Percentiles rank a stretch among this genome's conserved stretches.
These are phyloP conservation scores for Beauveria medogensis DNA, from an alignment of 2,329 filamentous ascomycete genomes.

Conservation along the genomic window DNA sequence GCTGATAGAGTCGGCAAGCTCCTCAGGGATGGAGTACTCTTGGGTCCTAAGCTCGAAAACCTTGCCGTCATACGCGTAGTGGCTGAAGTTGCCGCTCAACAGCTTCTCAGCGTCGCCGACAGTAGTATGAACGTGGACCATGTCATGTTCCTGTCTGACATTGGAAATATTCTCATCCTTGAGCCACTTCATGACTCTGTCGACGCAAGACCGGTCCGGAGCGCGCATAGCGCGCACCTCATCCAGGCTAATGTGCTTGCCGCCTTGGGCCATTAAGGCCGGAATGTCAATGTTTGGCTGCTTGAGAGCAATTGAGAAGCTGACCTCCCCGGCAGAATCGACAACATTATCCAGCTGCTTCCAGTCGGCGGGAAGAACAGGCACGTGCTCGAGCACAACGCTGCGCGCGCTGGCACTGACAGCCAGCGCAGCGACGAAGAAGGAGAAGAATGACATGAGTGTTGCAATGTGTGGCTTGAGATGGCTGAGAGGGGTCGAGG, in stretches of 20 bases:
- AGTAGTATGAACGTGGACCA: slow-evolving; percentile 26
- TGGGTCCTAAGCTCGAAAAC: slow-evolving; percentile 24
- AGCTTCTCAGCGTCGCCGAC: slow-evolving; percentile 23
- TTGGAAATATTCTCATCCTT: slow-evolving; percentile 20
- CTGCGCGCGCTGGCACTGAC: slow-evolving; percentile 8
- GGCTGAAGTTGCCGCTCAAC: slow-evolving; percentile 21
- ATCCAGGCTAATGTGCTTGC: neutral
- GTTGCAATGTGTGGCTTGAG: neutral
- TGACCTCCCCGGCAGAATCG: neutral
- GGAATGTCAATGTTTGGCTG: neutral
- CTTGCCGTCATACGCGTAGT: slow-evolving; percentile 25
- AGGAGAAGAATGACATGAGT: neutral
- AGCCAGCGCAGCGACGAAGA: slow-evolving; percentile 2
- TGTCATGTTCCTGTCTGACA: slow-evolving; percentile 19
- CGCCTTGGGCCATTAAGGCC: neutral
- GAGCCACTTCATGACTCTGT: slow-evolving; percentile 28
- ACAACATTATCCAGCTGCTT: slow-evolving; percentile 1
- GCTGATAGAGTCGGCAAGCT: slow-evolving; percentile 23
- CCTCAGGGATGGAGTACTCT: slow-evolving; percentile 27
- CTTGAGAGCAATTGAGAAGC: slow-evolving; percentile 7
- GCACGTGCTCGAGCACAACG: slow-evolving; percentile 8
- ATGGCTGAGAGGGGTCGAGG: neutral
- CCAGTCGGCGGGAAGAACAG: slow-evolving; percentile 6
- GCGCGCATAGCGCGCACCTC: slow-evolving; percentile 4
- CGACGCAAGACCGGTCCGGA: slow-evolving; percentile 5